Conservation (phyloP, 768 basidiomycete genomes). For the Hydnomerulius pinastri region DNA sequence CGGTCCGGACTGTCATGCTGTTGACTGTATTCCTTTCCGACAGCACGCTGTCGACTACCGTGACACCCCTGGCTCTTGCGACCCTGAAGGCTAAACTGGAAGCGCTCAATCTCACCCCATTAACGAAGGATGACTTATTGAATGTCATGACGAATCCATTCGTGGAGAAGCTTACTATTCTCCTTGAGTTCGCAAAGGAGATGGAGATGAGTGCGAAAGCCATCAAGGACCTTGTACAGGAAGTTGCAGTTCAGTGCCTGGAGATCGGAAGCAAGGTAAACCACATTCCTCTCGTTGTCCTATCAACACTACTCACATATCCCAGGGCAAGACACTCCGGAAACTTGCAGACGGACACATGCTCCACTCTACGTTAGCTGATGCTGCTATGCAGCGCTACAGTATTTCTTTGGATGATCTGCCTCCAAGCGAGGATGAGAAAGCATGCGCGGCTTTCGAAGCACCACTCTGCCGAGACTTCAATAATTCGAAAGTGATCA, state of each 20-base stretch:
- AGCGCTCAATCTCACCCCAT: conserved; percentile 51
- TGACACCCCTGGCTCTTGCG: conserved; percentile 24
- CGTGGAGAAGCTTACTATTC: conserved; percentile 54
- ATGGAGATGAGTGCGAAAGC: conserved; percentile 47
- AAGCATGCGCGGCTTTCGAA: conserved; percentile 44
- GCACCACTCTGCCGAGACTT: conserved; percentile 61
- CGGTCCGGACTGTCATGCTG: conserved; percentile 73
- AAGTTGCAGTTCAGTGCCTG: conserved; percentile 61
- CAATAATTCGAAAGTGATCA: conserved; percentile 32
- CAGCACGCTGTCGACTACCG: conserved; percentile 26
- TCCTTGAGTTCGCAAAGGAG: conserved; percentile 52
- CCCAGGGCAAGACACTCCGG: conserved; percentile 66
- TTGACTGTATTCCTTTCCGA: conserved; percentile 59
- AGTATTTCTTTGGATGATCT: conserved; percentile 55
- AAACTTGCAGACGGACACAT: conserved; percentile 52
- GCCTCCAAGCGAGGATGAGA: conserved; percentile 53
- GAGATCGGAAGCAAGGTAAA: conserved; percentile 56
- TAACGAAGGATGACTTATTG: conserved; percentile 59
- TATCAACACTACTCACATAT: conserved; percentile 10
- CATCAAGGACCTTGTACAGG: conserved; percentile 50
- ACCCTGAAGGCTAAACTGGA: conserved; percentile 55
- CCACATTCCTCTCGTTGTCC: background rate
- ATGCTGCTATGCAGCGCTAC: conserved; percentile 51
- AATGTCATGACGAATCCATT: conserved; percentile 71
- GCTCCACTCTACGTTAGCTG: conserved; percentile 44